A percentile compares a stretch with the other conserved stretches of the same genome.
These are phyloP conservation scores for Xylaria flabelliformis DNA, from an alignment of 495 filamentous ascomycete genomes.

Conservation along the genomic window DNA sequence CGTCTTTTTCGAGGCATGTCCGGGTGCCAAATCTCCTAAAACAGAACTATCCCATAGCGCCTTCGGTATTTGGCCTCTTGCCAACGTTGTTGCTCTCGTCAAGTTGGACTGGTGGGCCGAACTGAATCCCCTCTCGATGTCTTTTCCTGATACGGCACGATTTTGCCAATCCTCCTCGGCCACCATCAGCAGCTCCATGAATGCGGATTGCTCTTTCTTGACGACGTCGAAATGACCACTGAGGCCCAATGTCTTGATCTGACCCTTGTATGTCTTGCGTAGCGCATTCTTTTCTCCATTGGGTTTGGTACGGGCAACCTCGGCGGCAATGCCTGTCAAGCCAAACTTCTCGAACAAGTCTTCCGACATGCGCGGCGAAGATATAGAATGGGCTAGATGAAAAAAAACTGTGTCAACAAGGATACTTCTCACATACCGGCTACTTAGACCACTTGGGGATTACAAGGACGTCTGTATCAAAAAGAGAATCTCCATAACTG, in stretches of 20 bases:
- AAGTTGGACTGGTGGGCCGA: slow-evolving; percentile 42
- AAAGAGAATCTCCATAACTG: slow-evolving; percentile 19
- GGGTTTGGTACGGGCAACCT: slow-evolving; percentile 60
- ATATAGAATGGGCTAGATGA: slow-evolving; percentile 52
- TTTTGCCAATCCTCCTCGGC: slow-evolving; percentile 64
- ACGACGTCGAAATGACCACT: slow-evolving; percentile 60
- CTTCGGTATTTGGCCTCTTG: slow-evolving; percentile 54
- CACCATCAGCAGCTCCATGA: slow-evolving; percentile 54
- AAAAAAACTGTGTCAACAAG: slow-evolving; percentile 57
- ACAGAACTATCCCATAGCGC: slow-evolving; percentile 57
- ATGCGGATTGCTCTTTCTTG: slow-evolving; percentile 50
- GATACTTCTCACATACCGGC: slow-evolving; percentile 30
- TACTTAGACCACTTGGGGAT: slow-evolving; percentile 28
- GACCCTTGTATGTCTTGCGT: slow-evolving; percentile 65
- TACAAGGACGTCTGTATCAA: slow-evolving; percentile 24
- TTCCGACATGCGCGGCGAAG: slow-evolving; percentile 49
- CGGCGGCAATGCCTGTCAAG: slow-evolving; percentile 55
- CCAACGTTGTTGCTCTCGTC: slow-evolving; percentile 55
- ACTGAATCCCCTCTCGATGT: slow-evolving; percentile 60
- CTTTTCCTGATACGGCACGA: slow-evolving; percentile 56
- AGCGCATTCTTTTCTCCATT: slow-evolving; percentile 63
- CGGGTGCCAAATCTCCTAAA: slow-evolving; percentile 55
- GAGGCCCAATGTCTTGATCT: slow-evolving; percentile 61
- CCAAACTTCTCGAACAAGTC: slow-evolving; percentile 61
- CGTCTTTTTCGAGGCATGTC: slow-evolving; percentile 39